Base-by-base conservation (phyloP, 257 asterid genomes). In the Solanum boliviense region DNA sequence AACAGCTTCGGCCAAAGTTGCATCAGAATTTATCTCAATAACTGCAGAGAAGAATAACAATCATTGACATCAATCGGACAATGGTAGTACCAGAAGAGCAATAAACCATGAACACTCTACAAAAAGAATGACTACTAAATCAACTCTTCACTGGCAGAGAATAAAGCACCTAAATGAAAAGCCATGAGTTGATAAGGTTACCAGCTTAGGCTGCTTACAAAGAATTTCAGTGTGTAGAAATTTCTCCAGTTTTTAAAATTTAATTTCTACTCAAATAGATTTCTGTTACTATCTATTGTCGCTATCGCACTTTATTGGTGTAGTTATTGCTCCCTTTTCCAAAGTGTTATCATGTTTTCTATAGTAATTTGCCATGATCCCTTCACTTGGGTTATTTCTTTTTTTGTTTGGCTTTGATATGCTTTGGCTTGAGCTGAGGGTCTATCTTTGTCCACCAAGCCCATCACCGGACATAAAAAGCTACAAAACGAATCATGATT, bases 1-100 rank as follows among this genome's bases (percentile, higher is more conserved):
- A 29, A 97, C 99, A 18, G 96, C 99, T 87, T 96, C 99, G 12
- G 96, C 98, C 86, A 97, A 90, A 81, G 91, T 95, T 20, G 99
- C 91, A 90, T 96, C 98, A 3, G 99, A 97, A 27, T 88, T 94
- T 92, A 97, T 92, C 94, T 97, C 99, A 73, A 93, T 87, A 83
- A 95, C 99, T 97, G 90, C 72, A 91, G 29, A 87, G 38, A 81
- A 29, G 85, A 81, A 46, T 46, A 29, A 46, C 41, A 46, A 81
- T 44, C 85, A 81, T 81, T 29, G 6, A 75, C 29, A 5, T 46
- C 85, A 29, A 46, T 0, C 4, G 3, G 41, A 46, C 38, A 81
- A 0, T 29, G 5, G 7, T 16, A 46, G 16, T 15, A 41, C 68
- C 39, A 46, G 25, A 58, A 52, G 67, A 52, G 39, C 20, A 72